A percentile compares a stretch with the other conserved stretches of the same genome.
phyloP scores from a whole-genome alignment of 306 rosid species.

The Trifolium subterraneum region DNA sequence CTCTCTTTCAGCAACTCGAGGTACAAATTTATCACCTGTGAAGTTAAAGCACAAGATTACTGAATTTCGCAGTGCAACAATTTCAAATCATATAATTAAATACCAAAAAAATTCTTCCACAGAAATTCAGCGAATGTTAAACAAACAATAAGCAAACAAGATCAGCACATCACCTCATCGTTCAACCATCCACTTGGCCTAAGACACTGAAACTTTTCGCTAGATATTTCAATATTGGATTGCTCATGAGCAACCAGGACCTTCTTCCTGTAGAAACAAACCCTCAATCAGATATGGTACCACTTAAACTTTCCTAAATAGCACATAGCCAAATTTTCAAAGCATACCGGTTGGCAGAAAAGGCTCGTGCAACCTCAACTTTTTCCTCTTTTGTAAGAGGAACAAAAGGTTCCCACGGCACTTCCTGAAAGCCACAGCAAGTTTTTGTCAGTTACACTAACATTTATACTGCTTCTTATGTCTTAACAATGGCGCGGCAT shows the following conservation, averaged over 20 bases:
- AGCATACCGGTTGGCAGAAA: conserved; percentile 63
- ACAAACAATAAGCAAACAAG: conserved; percentile 28
- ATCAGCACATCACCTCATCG: conserved; percentile 69
- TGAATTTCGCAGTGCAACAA: conserved; percentile 25
- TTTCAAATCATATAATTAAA: background rate
- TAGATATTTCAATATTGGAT: conserved; percentile 75
- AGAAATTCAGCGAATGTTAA: conserved; percentile 24
- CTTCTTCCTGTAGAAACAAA: conserved; percentile 60
- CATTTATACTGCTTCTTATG: conserved; percentile 24
- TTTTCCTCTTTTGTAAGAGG: conserved; percentile 73
- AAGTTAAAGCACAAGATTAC: conserved; percentile 34
- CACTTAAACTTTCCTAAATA: conserved; percentile 24
- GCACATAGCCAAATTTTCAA: conserved; percentile 32
- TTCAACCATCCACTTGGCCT: conserved; percentile 82
- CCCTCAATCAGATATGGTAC: conserved; percentile 38
- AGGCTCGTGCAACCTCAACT: conserved; percentile 58
- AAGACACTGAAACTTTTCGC: conserved; percentile 70
- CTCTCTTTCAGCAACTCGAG: conserved; percentile 94
- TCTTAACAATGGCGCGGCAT: conserved; percentile 5
- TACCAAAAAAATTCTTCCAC: conserved; percentile 9
- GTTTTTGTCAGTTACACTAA: conserved; percentile 20
- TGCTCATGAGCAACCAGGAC: conserved; percentile 74
- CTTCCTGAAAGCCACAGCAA: conserved; percentile 55
- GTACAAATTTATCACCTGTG: conserved; percentile 90
- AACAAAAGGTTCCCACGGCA: conserved; percentile 62